These are phyloP conservation scores for Bretschneidera sinensis DNA, from an alignment of 345 rosid genomes.

Conservation along the genomic window DNA sequence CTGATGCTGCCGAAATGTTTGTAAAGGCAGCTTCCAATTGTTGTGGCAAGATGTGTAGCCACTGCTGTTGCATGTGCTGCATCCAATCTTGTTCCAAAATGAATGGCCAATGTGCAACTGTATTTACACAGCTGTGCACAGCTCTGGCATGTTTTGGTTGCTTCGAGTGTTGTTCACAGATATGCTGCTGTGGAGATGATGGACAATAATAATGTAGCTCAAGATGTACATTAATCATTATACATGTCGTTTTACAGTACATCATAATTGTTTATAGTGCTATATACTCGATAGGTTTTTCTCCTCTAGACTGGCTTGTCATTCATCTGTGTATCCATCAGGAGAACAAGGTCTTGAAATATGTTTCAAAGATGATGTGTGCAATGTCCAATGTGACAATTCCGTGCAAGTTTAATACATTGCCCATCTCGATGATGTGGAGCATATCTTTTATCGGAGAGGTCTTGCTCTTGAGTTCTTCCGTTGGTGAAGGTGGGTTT, in stretches of 20 bases:
- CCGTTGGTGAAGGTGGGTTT: too few species aligned
- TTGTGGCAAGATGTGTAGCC: constrained; percentile 41
- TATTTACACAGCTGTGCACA: constrained; percentile 52
- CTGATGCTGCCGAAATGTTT: constrained; percentile 77
- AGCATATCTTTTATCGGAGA: too few species aligned
- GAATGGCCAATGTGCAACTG: constrained; percentile 57
- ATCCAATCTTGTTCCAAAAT: constrained; percentile 61
- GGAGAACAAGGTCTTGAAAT: too few species aligned
- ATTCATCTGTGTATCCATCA: too few species aligned
- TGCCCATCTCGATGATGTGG: too few species aligned
- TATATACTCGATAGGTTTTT: too few species aligned
- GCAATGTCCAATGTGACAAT: too few species aligned
- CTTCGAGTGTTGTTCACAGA: constrained; percentile 59
- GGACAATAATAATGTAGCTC: constrained; percentile 13
- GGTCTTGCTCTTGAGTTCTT: too few species aligned
- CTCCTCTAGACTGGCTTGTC: too few species aligned
- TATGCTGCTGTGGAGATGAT: constrained; percentile 62
- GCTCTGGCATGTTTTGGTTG: constrained; percentile 78
- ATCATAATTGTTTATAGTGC: too few species aligned
- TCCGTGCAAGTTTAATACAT: too few species aligned
- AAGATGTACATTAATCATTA: background rate
- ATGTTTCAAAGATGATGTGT: too few species aligned
- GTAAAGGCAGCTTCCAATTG: constrained; percentile 77
- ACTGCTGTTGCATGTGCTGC: constrained; percentile 91
- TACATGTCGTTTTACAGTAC: background rate